phyloP scores from a whole-genome alignment of 192 early-diverging fungal genomes.

The Rhizophagus clarus region DNA sequence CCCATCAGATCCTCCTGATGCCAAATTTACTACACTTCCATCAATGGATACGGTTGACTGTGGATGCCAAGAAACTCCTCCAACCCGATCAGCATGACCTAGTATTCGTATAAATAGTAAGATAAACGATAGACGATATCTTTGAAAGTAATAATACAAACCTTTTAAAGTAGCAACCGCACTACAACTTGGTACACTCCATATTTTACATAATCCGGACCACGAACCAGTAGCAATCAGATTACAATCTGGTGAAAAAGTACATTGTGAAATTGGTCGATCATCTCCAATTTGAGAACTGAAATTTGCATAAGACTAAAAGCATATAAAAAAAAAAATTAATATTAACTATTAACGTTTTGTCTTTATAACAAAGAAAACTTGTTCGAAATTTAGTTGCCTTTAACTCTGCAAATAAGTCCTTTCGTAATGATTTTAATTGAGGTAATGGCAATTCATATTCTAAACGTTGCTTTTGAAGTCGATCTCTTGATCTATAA shows the following conservation, averaged over 20 bases:
- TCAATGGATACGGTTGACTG: conserved; percentile 63
- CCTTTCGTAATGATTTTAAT: conserved; percentile 72
- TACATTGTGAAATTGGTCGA: conserved; percentile 74
- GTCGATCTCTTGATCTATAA: conserved; percentile 60
- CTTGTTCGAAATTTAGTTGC: conserved; percentile 38
- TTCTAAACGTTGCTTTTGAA: conserved; percentile 67
- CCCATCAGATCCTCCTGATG: conserved; percentile 81
- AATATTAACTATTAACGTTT: neutral
- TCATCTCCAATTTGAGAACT: conserved; percentile 90
- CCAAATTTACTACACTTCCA: conserved; percentile 70
- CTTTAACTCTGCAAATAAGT: conserved; percentile 72
- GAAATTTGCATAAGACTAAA: conserved; percentile 63
- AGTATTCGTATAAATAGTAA: neutral
- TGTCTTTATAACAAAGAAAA: neutral
- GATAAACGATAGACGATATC: too few species aligned
- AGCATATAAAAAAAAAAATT: neutral
- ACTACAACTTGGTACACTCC: conserved; percentile 79
- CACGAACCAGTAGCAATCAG: conserved; percentile 81
- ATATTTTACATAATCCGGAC: conserved; percentile 84
- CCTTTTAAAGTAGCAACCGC: conserved; percentile 30
- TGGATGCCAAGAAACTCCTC: conserved; percentile 90
- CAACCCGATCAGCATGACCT: conserved; percentile 89
- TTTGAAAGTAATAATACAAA: neutral
- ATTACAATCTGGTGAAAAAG: conserved; percentile 81
- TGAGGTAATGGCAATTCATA: conserved; percentile 62